Conservation (phyloP, 192 early-diverging fungal genomes). For the Paraglomus occultum region DNA sequence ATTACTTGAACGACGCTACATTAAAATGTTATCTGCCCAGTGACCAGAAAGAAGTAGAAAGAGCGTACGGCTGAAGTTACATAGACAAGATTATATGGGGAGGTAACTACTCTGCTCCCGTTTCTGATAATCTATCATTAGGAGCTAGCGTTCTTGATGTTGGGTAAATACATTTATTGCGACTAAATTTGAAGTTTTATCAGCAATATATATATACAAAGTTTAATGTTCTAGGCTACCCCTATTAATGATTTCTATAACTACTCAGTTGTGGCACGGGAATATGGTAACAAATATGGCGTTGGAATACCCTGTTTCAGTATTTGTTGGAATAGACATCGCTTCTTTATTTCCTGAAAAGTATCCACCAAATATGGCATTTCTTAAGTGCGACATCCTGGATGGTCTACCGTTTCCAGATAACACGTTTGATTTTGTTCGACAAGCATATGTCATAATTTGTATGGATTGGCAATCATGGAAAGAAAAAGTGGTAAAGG, state of each 20-base stretch:
- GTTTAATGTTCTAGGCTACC: too few species aligned
- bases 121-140: neutral
- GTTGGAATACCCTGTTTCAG: neutral
- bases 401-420: conserved; percentile 21
- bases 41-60: conserved; percentile 12
- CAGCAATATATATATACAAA: too few species aligned
- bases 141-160: conserved; percentile 8
- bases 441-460: too few species aligned
- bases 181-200: too few species aligned
- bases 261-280: neutral
- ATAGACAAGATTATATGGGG: neutral
- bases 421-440: conserved; percentile 24
- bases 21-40: conserved; percentile 10
- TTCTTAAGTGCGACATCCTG: neutral
- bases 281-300: conserved; percentile 1
- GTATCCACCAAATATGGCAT: conserved; percentile 12
- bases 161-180: conserved; percentile 2
- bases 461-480: too few species aligned
- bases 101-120: conserved; percentile 2
- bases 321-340: conserved; percentile 3
- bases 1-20: too few species aligned
- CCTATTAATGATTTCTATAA: too few species aligned
- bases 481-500: too few species aligned
- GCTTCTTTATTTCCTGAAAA: conserved; percentile 5
- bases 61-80: conserved; percentile 1